Evolutionary conservation across 768 basidiomycete species (phyloP).

Genomic region (Calvatia gigantea): DNA sequence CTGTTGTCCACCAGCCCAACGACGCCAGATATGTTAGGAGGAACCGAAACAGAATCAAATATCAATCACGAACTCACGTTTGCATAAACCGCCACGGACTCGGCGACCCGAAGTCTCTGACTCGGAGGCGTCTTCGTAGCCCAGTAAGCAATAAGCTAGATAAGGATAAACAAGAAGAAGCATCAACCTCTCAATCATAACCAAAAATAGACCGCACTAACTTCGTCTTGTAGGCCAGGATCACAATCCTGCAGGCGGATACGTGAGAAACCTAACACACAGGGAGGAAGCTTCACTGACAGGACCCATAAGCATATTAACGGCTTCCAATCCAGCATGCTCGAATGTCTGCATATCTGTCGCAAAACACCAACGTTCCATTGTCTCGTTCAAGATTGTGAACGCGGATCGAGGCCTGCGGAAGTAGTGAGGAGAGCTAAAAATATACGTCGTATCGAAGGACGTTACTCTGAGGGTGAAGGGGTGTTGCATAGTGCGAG

Average conservation of each 20-base stretch:
- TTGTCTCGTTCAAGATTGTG: conserved; percentile 59
- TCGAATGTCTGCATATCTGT: conserved; percentile 67
- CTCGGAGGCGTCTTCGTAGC: conserved; percentile 51
- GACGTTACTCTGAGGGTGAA: conserved; percentile 61
- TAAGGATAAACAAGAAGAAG: conserved; percentile 2
- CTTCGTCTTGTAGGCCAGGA: conserved; percentile 61
- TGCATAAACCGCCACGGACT: conserved; percentile 51
- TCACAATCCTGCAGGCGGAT: conserved; percentile 45
- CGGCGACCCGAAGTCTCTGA: conserved; percentile 46
- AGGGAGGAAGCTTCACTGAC: conserved; percentile 33
- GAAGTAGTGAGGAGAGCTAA: not conserved
- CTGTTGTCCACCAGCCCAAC: conserved; percentile 28
- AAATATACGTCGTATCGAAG: not conserved
- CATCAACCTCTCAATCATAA: not conserved
- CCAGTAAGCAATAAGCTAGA: conserved; percentile 67
- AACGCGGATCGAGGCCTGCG: conserved; percentile 36
- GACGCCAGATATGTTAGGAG: not conserved
- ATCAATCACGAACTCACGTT: conserved; percentile 42
- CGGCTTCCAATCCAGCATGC: conserved; percentile 57
- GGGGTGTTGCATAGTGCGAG: conserved; percentile 68
- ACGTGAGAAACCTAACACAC: conserved; percentile 1
- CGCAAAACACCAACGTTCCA: conserved; percentile 61
- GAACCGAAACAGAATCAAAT: not conserved
- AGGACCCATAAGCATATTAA: conserved; percentile 51
- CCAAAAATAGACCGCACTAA: conserved; percentile 28